Conservation (phyloP, 768 basidiomycete species). For the Sporobolomyces roseus region DNA sequence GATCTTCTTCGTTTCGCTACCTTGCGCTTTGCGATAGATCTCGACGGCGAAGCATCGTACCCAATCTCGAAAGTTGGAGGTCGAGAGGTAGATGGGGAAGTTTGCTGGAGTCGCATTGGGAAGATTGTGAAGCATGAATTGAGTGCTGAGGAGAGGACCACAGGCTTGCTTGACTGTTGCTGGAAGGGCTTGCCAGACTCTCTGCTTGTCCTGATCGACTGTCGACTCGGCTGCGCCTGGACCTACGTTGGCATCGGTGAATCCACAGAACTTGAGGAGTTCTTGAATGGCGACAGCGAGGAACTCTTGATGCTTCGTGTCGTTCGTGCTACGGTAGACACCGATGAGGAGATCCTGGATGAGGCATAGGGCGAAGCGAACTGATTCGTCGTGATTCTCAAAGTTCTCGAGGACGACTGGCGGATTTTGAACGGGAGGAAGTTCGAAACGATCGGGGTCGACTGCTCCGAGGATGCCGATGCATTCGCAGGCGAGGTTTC, state of each 20-base stretch:
- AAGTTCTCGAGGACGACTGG: constrained; percentile 79
- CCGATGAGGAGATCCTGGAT: constrained; percentile 79
- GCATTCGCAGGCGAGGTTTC: constrained; percentile 76
- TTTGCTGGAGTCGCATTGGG: constrained; percentile 46
- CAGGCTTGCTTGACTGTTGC: constrained; percentile 81
- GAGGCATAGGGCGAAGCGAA: constrained; percentile 76
- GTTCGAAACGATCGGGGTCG: constrained; percentile 86
- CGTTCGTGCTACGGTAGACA: constrained; percentile 87
- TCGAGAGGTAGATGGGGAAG: constrained; percentile 73
- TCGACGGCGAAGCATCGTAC: constrained; percentile 81
- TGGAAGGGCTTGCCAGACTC: constrained; percentile 72
- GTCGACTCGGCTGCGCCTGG: constrained; percentile 34
- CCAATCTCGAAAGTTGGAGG: constrained; percentile 91
- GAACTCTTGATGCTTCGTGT: constrained; percentile 82
- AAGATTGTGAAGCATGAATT: constrained; percentile 49
- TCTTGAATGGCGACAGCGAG: constrained; percentile 91
- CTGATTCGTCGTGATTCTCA: constrained; percentile 68
- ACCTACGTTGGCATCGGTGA: constrained; percentile 69
- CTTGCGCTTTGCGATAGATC: constrained; percentile 59
- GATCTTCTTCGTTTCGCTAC: constrained; percentile 53
- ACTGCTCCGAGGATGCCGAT: constrained; percentile 87
- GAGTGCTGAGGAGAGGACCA: constrained; percentile 67
- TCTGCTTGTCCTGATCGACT: constrained; percentile 6
- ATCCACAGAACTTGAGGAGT: constrained; percentile 77
- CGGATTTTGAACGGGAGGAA: constrained; percentile 55